Evolutionary conservation across 2,329 filamentous ascomycete species (phyloP), one percentile per base, ranked within the genome.

Genomic region (Akanthomyces muscarius): DNA sequence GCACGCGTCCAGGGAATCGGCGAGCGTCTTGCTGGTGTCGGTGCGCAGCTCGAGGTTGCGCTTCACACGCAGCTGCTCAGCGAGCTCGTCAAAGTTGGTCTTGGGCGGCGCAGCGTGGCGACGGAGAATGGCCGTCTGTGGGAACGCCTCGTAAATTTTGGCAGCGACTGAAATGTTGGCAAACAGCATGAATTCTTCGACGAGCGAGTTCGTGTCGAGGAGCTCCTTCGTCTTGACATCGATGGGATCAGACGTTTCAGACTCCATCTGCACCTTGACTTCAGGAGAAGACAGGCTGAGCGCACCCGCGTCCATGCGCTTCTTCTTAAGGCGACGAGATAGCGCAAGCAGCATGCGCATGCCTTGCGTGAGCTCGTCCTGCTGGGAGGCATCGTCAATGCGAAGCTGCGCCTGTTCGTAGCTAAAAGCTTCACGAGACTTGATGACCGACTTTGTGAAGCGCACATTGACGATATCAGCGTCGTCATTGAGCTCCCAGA

Each of bases 161-260:
- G 87, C 85, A 7, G 94, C 95, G 36, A 99, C 96, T 69, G 89
- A 94, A 71, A 92, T 92, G 78, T 99, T 99, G 81, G 95, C 96
- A 74, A 98, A 90, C 72, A 99, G 82, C 95, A 99, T 99, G 82
- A 99, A 98, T 74, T 99, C 95, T 74, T 99, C 95, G 33, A 99
- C 96, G 5, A 99, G 85, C 25, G 94, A 97, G 80, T 98, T 99
- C 60, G 95, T 99, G 71, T 95, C 93, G 44, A 99, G 87, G 58
- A 93, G 86, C 70, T 93, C 85, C 78, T 99, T 99, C 6, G 93
- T 96, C 81, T 98, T 92, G 69, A 99, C 91, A 70, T 98, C 95
- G 61, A 97, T 89, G 0, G 95, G 94, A 72, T 98, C 95, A 1
- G 93, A 96, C 0, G 94, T 96, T 77, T 99, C 95, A 10, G 91